A percentile compares a stretch with the other conserved stretches of the same genome.
These are phyloP conservation scores for Pythium myriotylum DNA, from an alignment of 352 stramenopile species.

Conservation along the genomic window DNA sequence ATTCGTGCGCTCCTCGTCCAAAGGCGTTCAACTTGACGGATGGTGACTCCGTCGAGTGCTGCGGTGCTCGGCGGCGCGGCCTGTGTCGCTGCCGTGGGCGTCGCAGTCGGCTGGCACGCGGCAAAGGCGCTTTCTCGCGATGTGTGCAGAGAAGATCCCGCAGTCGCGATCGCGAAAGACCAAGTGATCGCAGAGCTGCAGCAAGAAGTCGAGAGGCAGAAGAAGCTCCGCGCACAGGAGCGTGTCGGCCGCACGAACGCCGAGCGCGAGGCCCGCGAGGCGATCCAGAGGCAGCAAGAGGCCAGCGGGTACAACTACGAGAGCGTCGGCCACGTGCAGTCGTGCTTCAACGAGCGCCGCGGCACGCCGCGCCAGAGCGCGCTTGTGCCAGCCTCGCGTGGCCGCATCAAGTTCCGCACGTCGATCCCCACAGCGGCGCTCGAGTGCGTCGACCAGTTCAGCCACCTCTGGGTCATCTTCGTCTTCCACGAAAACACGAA, in stretches of 20 bases:
- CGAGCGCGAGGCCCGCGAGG: conserved; percentile 63
- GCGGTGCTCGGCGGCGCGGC: conserved; percentile 19
- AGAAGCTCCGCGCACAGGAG: conserved; percentile 72
- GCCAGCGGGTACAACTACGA: conserved; percentile 69
- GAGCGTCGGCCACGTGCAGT: conserved; percentile 71
- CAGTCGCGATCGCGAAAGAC: conserved; percentile 26
- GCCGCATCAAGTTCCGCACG: conserved; percentile 76
- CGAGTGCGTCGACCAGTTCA: conserved; percentile 85
- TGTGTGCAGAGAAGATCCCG: not conserved
- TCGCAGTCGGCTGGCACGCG: conserved; percentile 24
- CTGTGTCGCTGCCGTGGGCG: conserved; percentile 22
- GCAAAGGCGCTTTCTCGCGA: not conserved
- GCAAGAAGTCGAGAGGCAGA: conserved; percentile 70
- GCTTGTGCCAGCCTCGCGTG: conserved; percentile 65
- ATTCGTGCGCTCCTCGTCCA: not conserved
- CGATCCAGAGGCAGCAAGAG: conserved; percentile 69
- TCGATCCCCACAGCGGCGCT: conserved; percentile 74
- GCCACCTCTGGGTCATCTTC: conserved; percentile 91
- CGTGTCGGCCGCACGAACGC: conserved; percentile 71
- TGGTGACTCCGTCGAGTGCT: conserved; percentile 3
- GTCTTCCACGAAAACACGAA: conserved; percentile 93
- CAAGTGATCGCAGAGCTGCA: conserved; percentile 49
- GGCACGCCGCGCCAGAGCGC: conserved; percentile 82
- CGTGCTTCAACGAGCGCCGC: conserved; percentile 86
- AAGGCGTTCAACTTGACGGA: not conserved